Conservation (phyloP, 768 basidiomycete genomes). For the Boletus sp. region DNA sequence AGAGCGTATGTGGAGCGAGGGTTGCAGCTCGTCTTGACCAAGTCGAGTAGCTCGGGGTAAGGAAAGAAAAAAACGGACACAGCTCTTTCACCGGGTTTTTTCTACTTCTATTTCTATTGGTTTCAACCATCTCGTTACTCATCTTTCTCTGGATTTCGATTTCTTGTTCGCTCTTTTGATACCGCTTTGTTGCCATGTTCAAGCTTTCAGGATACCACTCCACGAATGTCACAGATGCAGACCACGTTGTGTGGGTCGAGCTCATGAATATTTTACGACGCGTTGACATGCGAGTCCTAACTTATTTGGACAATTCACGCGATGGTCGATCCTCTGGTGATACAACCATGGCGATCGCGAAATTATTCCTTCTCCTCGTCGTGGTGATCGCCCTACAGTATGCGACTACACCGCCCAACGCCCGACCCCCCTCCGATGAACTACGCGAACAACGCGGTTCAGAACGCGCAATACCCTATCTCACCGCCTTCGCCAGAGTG, state of each 20-base stretch:
- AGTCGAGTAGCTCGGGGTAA: slow-evolving; percentile 17
- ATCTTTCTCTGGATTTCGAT: neutral
- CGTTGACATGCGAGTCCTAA: neutral
- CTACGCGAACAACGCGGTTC: slow-evolving; percentile 8
- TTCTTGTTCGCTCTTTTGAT: neutral
- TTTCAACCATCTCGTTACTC: neutral
- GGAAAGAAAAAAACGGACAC: neutral
- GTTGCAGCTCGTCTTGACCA: slow-evolving; percentile 22
- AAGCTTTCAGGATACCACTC: neutral
- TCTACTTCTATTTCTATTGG: neutral
- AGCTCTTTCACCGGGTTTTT: neutral
- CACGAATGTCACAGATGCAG: neutral
- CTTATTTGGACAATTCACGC: no score
- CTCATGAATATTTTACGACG: neutral
- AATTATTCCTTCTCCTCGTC: slow-evolving; percentile 4
- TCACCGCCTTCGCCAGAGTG: neutral
- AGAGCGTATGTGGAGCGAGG: slow-evolving; percentile 20
- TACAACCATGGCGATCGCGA: neutral
- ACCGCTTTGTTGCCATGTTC: neutral
- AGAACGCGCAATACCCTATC: neutral
- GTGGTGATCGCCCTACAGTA: neutral
- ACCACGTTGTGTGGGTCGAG: neutral
- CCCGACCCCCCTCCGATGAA: slow-evolving; percentile 7
- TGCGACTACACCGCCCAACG: slow-evolving; percentile 15
- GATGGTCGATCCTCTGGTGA: neutral